Evolutionary conservation across 192 early-diverging fungal species (phyloP), one percentile per base, ranked within the genome.

Genomic region (Coemansia sp.): DNA sequence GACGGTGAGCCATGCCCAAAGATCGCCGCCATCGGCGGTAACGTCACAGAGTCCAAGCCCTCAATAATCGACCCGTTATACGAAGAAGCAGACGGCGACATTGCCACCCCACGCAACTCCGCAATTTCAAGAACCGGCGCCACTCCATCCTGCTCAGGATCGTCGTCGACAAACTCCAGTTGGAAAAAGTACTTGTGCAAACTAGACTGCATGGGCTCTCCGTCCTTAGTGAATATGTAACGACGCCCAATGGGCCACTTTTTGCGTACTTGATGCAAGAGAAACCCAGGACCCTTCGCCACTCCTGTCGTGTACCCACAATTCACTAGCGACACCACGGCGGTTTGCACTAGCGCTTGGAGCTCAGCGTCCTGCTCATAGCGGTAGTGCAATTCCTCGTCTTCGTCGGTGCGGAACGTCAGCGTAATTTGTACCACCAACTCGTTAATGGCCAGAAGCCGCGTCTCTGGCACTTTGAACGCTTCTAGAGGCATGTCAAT

Each of bases 181-280:
- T 83, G 80, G 44, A 83, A 70, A 50, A 83, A 83, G 36, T 75
- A 83, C 73, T 83, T 83, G 80, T 83, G 73, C 69, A 75, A 41
- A 19, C 80, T 78, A 0, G 80, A 83, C 31, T 83, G 76, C 63
- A 78, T n/a, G 10, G 80, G 75, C 60, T 83, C 76, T 4, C 80
- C 80, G 42, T 83, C 45, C 25, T 69, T 72, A 6, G 80, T 78
- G 53, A 83, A 83, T 68, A 83, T 83, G 55, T 83, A 83, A 12
- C 70, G 80, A 14, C 70, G 57, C 11, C 80, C 80, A 11, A 83
- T 77, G 0, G 80, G 80, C 80, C 80, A 83, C 39, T 78, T 83
- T 41, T 83, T 83, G 53, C 76, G 72, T 69, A 72, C 64, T 67
- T 83, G 80, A 41, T 83, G 76, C 7, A 83, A 65, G 1, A 83